Evolutionary conservation across 2,329 filamentous ascomycete species (phyloP).

Genomic region (Xylaria digitata): DNA sequence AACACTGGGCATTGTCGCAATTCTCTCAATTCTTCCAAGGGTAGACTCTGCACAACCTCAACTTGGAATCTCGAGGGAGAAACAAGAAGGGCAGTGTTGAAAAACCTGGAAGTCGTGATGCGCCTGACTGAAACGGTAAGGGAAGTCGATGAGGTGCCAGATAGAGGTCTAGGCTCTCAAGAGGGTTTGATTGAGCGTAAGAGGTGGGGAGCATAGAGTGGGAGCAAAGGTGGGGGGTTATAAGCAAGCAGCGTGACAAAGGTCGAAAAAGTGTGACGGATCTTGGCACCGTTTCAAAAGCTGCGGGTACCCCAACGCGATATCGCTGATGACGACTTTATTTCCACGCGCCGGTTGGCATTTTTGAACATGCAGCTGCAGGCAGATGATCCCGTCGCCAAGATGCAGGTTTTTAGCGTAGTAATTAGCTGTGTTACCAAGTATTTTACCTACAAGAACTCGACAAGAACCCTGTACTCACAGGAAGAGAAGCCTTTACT

Average conservation of each 20-base stretch:
- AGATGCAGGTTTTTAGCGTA: too few species aligned
- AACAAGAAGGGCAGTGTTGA: background rate
- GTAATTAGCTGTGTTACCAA: too few species aligned
- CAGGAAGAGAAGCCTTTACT: too few species aligned
- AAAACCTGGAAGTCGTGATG: background rate
- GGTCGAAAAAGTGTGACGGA: background rate
- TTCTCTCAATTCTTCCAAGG: constrained; percentile 12
- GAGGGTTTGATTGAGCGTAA: too few species aligned
- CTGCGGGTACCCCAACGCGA: constrained; percentile 9
- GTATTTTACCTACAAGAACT: too few species aligned
- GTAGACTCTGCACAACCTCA: constrained; percentile 2
- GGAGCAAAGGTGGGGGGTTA: too few species aligned
- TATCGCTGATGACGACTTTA: background rate
- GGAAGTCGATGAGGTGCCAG: background rate
- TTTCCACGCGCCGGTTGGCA: background rate
- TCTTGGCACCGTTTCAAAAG: constrained; percentile 34
- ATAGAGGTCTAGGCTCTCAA: background rate
- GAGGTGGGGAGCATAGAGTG: too few species aligned
- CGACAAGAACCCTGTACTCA: too few species aligned
- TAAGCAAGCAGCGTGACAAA: background rate
- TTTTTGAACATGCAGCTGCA: background rate
- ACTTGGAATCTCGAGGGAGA: background rate
- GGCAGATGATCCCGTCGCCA: background rate
- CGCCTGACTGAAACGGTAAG: too few species aligned
- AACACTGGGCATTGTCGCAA: constrained; percentile 3